phyloP scores from a whole-genome alignment of 2,329 filamentous ascomycete genomes.

The Diaporthe citrichinensis region DNA sequence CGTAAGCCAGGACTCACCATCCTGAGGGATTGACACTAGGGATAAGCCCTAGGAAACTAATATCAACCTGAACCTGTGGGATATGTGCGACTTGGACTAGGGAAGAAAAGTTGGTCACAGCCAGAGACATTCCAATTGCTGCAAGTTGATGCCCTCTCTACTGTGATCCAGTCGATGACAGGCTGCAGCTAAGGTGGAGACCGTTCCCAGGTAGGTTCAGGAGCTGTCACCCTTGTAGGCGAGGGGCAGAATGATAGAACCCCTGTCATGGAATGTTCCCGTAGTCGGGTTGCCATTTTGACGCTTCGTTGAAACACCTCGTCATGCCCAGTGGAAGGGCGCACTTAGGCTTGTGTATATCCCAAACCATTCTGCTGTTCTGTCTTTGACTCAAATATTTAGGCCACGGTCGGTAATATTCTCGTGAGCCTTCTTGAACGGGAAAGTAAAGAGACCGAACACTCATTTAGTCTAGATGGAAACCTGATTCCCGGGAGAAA shows the following conservation, averaged over 20 bases:
- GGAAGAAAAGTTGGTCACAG: too few species aligned
- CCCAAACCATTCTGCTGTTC: not conserved
- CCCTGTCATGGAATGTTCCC: slow-evolving; percentile 9
- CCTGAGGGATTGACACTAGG: not conserved
- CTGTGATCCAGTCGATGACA: not conserved
- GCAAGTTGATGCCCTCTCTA: not conserved
- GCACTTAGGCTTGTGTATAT: not conserved
- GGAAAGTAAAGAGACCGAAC: not conserved
- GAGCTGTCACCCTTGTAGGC: slow-evolving; percentile 17
- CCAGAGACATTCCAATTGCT: not conserved
- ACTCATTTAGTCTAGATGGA: not conserved
- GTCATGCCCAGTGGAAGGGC: not conserved
- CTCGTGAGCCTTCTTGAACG: too few species aligned
- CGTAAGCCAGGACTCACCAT: not conserved
- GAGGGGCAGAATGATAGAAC: slow-evolving; percentile 1
- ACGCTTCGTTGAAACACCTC: not conserved
- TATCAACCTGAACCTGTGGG: not conserved
- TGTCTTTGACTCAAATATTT: not conserved
- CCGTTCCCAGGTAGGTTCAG: not conserved
- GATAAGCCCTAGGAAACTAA: not conserved
- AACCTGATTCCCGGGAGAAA: not conserved
- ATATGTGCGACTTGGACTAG: not conserved
- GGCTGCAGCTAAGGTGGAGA: not conserved
- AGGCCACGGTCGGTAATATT: too few species aligned
- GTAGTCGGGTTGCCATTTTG: not conserved